Evolutionary conservation across 495 filamentous ascomycete genomes (phyloP).

Genomic region (Penicillium malachiteum): DNA sequence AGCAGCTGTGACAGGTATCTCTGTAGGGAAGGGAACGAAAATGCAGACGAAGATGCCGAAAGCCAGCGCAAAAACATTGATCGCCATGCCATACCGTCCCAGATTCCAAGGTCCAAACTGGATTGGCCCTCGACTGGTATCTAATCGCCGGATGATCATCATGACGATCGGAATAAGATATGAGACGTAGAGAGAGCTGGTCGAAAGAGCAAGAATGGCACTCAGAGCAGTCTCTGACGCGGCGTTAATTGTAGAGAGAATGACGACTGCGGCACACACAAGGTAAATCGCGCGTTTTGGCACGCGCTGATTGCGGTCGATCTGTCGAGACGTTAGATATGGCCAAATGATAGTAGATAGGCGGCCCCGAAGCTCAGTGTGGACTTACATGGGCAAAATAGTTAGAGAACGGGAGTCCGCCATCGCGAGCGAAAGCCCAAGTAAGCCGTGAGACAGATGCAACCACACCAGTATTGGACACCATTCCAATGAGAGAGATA

Average conservation of each 20-base stretch:
- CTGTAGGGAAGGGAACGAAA: constrained; percentile 42
- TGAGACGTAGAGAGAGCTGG: constrained; percentile 45
- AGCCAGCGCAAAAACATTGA: constrained; percentile 37
- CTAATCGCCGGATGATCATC: constrained; percentile 27
- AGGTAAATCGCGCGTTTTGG: constrained; percentile 38
- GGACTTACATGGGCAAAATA: constrained; percentile 42
- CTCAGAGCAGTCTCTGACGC: constrained; percentile 45
- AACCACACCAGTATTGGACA: constrained; percentile 22
- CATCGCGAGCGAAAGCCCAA: constrained; percentile 60
- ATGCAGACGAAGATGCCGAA: constrained; percentile 38
- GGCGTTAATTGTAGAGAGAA: constrained; percentile 52
- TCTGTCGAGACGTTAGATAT: background rate
- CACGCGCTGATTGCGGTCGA: constrained; percentile 16
- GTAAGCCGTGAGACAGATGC: constrained; percentile 51
- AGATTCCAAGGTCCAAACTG: constrained; percentile 31
- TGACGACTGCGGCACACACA: constrained; percentile 27
- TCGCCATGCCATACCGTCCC: constrained; percentile 28
- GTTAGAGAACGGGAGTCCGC: constrained; percentile 46
- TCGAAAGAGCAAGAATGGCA: constrained; percentile 48
- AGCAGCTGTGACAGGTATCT: constrained; percentile 30
- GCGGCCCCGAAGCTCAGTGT: background rate
- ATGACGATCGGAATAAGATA: constrained; percentile 50
- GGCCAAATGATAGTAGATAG: background rate
- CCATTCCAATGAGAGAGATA: constrained; percentile 20
- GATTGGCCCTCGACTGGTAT: constrained; percentile 14